A percentile compares a stretch with the other conserved stretches of the same genome.
phyloP scores from a whole-genome alignment of 2,329 filamentous ascomycete species.

The Alternaria solani region DNA sequence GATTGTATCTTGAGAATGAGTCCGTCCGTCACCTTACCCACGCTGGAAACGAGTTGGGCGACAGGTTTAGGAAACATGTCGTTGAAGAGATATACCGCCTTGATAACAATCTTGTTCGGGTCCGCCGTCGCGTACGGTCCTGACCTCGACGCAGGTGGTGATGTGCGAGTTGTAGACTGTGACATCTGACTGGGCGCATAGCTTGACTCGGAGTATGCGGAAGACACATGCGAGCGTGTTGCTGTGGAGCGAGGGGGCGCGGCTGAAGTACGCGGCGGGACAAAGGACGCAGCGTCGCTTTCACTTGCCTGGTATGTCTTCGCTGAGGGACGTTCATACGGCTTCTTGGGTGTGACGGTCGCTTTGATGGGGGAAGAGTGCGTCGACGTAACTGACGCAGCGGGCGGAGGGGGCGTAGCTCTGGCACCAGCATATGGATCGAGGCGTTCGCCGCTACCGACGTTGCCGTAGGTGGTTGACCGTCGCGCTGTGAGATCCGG shows the following conservation, averaged over 20 bases:
- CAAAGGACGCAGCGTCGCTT: conserved; percentile 8
- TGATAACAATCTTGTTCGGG: conserved; percentile 94
- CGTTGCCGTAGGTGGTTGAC: conserved; percentile 50
- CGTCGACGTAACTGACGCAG: conserved; percentile 47
- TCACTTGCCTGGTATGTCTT: conserved; percentile 67
- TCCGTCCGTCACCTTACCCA: conserved; percentile 87
- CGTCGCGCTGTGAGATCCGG: conserved; percentile 38
- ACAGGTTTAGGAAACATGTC: conserved; percentile 88
- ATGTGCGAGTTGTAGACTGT: conserved; percentile 80
- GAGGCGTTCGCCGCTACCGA: conserved; percentile 71
- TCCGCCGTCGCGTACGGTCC: conserved; percentile 86
- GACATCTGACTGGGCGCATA: conserved; percentile 74
- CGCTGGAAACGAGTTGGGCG: conserved; percentile 87
- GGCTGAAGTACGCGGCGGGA: conserved; percentile 39
- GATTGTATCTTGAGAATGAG: conserved; percentile 91
- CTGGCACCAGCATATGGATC: conserved; percentile 70
- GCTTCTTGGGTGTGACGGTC: conserved; percentile 51
- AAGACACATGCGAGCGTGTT: conserved; percentile 49
- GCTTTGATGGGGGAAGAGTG: conserved; percentile 51
- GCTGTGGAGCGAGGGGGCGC: conserved; percentile 45
- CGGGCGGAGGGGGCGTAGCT: conserved; percentile 56
- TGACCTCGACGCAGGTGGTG: conserved; percentile 79
- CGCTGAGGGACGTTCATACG: conserved; percentile 60
- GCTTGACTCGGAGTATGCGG: conserved; percentile 80
- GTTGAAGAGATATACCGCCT: conserved; percentile 90